phyloP scores from a whole-genome alignment of 2,329 filamentous ascomycete species.

The Penicillium sp. region DNA sequence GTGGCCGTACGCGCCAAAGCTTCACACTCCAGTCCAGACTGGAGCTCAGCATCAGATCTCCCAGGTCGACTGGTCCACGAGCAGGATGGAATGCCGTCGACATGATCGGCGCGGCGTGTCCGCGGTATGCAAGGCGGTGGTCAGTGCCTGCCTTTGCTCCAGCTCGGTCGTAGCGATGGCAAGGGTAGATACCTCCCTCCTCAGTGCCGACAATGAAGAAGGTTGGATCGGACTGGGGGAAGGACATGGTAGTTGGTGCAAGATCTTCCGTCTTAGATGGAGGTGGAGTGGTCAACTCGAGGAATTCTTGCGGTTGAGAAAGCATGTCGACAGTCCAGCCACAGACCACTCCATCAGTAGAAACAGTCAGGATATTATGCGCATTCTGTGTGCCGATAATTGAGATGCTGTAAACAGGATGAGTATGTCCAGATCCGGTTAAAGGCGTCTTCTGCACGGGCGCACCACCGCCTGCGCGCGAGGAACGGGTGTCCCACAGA shows the following conservation, averaged over 20 bases:
- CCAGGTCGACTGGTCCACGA: constrained; percentile 87
- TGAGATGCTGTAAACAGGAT: constrained; percentile 92
- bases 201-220: constrained; percentile 97
- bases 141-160: constrained; percentile 97
- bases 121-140: constrained; percentile 81
- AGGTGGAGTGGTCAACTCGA: constrained; percentile 82
- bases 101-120: constrained; percentile 93
- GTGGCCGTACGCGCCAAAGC: constrained; percentile 82
- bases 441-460: constrained; percentile 96
- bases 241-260: constrained; percentile 90
- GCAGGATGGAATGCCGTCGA: constrained; percentile 94
- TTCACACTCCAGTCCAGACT: constrained; percentile 97
- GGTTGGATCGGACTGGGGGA: constrained; percentile 91
- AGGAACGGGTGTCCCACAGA: constrained; percentile 93
- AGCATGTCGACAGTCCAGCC: constrained; percentile 99
- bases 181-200: constrained; percentile 94
- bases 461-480: constrained; percentile 65
- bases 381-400: constrained; percentile 98
- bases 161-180: constrained; percentile 94
- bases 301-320: constrained; percentile 89
- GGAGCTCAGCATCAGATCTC: constrained; percentile 88
- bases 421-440: constrained; percentile 91
- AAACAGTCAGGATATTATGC: constrained; percentile 97
- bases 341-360: constrained; percentile 94
- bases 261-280: constrained; percentile 93